Evolutionary conservation across 768 basidiomycete genomes (phyloP).

Genomic region (Podaxis pistillaris): DNA sequence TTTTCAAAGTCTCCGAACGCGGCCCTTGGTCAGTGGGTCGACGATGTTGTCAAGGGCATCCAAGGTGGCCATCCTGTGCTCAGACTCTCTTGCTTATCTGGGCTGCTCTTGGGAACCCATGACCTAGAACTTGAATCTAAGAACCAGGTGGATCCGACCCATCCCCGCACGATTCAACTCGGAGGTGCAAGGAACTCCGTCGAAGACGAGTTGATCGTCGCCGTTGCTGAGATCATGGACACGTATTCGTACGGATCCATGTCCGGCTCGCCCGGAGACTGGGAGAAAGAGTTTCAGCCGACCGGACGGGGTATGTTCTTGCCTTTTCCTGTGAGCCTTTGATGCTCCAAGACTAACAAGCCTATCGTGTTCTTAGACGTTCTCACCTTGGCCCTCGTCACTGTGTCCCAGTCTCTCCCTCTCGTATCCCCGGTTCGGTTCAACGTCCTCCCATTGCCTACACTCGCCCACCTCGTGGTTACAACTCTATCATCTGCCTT

Average conservation of each 20-base stretch:
- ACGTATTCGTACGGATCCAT: slow-evolving; percentile 35
- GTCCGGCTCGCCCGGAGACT: slow-evolving; percentile 33
- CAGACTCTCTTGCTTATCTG: slow-evolving; percentile 60
- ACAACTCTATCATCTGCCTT: slow-evolving; percentile 57
- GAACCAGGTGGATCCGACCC: slow-evolving; percentile 14
- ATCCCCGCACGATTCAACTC: slow-evolving; percentile 8
- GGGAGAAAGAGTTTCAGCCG: slow-evolving; percentile 72
- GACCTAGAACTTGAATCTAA: slow-evolving; percentile 42
- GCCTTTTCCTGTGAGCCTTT: background rate
- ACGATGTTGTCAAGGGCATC: slow-evolving; percentile 51
- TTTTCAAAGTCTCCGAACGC: slow-evolving; percentile 39
- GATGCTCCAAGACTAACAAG: background rate
- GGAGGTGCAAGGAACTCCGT: slow-evolving; percentile 37
- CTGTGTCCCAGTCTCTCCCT: slow-evolving; percentile 61
- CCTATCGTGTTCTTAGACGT: slow-evolving; percentile 28
- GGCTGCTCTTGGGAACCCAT: slow-evolving; percentile 62
- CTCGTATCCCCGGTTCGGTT: slow-evolving; percentile 54
- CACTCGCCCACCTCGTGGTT: slow-evolving; percentile 33
- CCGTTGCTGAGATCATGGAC: slow-evolving; percentile 75
- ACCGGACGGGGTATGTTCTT: slow-evolving; percentile 39
- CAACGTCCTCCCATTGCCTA: slow-evolving; percentile 57
- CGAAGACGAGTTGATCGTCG: slow-evolving; percentile 66
- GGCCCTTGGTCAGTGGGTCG: slow-evolving; percentile 49
- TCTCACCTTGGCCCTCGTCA: slow-evolving; percentile 49
- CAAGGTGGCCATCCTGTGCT: slow-evolving; percentile 66